Evolutionary conservation across 352 stramenopile species (phyloP).

Genomic region (Phytophthora crassamura): DNA sequence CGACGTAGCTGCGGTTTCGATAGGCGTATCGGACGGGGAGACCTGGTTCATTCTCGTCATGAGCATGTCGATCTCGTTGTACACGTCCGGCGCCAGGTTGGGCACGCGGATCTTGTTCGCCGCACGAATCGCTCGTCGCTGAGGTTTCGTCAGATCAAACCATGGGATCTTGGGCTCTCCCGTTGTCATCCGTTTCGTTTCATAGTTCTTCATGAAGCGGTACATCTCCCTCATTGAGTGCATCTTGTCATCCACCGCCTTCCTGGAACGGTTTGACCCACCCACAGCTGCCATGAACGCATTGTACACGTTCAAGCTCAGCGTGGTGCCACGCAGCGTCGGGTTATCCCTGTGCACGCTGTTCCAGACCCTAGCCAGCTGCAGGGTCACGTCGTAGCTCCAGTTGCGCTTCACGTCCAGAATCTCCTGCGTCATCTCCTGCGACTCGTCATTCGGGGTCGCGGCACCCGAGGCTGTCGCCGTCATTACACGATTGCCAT

Average conservation of each 20-base stretch:
- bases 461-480: background rate
- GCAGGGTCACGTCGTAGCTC: conserved; percentile 67
- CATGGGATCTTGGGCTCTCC: conserved; percentile 43
- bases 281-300: conserved; percentile 56
- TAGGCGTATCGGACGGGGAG: conserved; percentile 20
- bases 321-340: conserved; percentile 42
- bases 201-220: conserved; percentile 60
- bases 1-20: conserved; percentile 10
- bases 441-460: conserved; percentile 14
- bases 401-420: conserved; percentile 62
- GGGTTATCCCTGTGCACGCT: conserved; percentile 38
- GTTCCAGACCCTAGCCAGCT: conserved; percentile 63
- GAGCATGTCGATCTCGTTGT: conserved; percentile 51
- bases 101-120: conserved; percentile 50
- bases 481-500: background rate
- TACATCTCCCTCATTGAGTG: conserved; percentile 84
- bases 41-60: conserved; percentile 44
- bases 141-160: conserved; percentile 64
- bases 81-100: conserved; percentile 49
- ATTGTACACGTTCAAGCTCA: conserved; percentile 64
- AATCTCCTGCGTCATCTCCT: conserved; percentile 34
- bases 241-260: conserved; percentile 79
- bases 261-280: conserved; percentile 57
- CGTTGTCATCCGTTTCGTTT: conserved; percentile 32
- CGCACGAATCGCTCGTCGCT: conserved; percentile 51